phyloP scores from a whole-genome alignment of 129 eudicot genomes.

The carrot (Daucus carota) region DH1_v3.0 NC_030386.2:20469501-20470000 shows the following conservation, averaged over 20 bases:
- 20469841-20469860: conserved; percentile 10
- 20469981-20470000: conserved; percentile 1
- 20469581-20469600: conserved; percentile 32
- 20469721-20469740: no score
- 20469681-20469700: no score
- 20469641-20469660: neutral
- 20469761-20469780: conserved; percentile 30
- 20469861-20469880: neutral
- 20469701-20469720: no score
- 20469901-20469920: conserved; percentile 1
- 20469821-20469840: conserved; percentile 8
- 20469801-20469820: neutral
- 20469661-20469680: no score
- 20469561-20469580: conserved; percentile 31
- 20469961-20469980: conserved; percentile 4
- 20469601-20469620: conserved; percentile 26
- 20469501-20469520: conserved; percentile 41
- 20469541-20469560: conserved; percentile 32
- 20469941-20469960: conserved; percentile 1
- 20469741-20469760: no score
- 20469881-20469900: neutral
- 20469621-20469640: conserved; percentile 28
- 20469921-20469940: conserved; percentile 3
- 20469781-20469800: conserved; percentile 1
- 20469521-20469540: conserved; percentile 23